Evolutionary conservation across 2,329 filamentous ascomycete species (phyloP).

Genomic region (Mollisiaceae sp.): DNA sequence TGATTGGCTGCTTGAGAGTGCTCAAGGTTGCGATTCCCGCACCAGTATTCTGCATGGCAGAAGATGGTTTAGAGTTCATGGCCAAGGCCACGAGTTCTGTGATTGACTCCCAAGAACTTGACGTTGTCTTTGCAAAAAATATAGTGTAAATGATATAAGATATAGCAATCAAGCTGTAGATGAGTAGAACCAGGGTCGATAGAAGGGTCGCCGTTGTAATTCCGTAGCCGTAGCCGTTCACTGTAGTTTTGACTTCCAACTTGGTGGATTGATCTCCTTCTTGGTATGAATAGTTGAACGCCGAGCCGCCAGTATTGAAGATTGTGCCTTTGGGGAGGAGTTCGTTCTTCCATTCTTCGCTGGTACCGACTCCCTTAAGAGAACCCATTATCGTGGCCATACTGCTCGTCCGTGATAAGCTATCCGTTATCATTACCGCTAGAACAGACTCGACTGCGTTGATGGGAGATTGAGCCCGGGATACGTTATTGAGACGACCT

Average conservation of each 20-base stretch:
- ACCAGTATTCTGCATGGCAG: constrained; percentile 12
- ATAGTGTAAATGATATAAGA: constrained; percentile 16
- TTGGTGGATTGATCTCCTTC: constrained; percentile 4
- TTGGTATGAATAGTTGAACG: constrained; percentile 14
- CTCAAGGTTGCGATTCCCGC: constrained; percentile 8
- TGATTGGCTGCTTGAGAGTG: constrained; percentile 32
- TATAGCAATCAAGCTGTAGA: constrained; percentile 19
- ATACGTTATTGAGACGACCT: constrained; percentile 4
- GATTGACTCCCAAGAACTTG: constrained; percentile 20
- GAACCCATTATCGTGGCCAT: constrained; percentile 11
- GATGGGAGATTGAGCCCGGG: neutral
- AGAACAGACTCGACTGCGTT: constrained; percentile 20
- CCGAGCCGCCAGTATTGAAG: constrained; percentile 14
- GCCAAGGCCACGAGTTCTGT: constrained; percentile 19
- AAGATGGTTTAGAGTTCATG: constrained; percentile 12
- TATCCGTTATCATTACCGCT: constrained; percentile 20
- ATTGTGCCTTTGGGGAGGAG: constrained; percentile 8
- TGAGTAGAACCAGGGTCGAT: constrained; percentile 7
- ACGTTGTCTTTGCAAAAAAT: constrained; percentile 7
- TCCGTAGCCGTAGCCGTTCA: constrained; percentile 21
- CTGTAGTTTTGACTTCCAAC: constrained; percentile 11
- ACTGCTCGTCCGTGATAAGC: constrained; percentile 7
- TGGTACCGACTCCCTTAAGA: constrained; percentile 1
- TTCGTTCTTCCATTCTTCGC: constrained; percentile 12
- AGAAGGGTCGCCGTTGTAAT: constrained; percentile 14